phyloP scores from a whole-genome alignment of 2,329 filamentous ascomycete genomes.

The Sarocladiaceae sp. region DNA sequence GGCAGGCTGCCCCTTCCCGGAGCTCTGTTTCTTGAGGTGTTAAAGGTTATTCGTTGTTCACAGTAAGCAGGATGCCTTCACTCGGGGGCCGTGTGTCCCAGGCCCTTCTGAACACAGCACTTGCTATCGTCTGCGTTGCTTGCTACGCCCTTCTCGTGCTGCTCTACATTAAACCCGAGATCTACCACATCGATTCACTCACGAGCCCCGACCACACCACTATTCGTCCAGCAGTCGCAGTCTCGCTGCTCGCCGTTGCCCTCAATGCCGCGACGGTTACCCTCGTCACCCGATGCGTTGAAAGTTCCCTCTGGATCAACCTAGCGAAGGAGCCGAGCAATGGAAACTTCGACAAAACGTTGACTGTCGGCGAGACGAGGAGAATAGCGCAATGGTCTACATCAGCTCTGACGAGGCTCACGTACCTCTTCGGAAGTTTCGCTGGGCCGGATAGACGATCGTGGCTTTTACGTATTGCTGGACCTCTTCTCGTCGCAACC shows the following conservation, averaged over 20 bases:
- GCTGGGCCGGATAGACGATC: conserved; percentile 9
- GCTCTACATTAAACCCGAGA: conserved; percentile 9
- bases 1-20: no score
- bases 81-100: no score
- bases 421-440: conserved; percentile 12
- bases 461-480: conserved; percentile 11
- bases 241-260: conserved; percentile 13
- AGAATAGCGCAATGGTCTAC: conserved; percentile 13
- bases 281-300: conserved; percentile 13
- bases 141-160: conserved; percentile 12
- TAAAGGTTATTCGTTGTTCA: no score
- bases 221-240: conserved; percentile 12
- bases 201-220: conserved; percentile 7
- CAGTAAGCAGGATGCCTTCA: no score
- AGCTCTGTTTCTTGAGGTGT: no score
- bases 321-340: conserved; percentile 2
- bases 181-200: conserved; percentile 12
- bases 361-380: conserved; percentile 11
- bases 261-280: conserved; percentile 11
- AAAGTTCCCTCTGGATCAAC: conserved; percentile 14
- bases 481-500: conserved; percentile 11
- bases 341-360: neutral
- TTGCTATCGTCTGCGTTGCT: neutral
- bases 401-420: conserved; percentile 11
- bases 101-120: neutral